phyloP scores from a whole-genome alignment of 495 filamentous ascomycete species.

The Penicillium silybi region DNA sequence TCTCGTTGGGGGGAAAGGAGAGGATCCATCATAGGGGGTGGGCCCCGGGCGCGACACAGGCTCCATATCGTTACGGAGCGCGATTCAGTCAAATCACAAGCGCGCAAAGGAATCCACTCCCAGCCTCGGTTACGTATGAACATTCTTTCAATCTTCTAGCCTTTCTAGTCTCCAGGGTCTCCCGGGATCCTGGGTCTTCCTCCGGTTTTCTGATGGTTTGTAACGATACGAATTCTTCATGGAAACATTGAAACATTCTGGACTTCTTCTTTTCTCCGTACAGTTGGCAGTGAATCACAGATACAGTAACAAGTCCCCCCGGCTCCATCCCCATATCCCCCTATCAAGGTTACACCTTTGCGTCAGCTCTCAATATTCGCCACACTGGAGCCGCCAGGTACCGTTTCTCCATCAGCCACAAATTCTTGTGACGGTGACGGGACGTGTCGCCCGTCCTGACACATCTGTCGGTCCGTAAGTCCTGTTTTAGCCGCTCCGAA shows the following conservation, averaged over 20 bases:
- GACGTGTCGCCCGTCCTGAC: slow-evolving; percentile 2
- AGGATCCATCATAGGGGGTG: slow-evolving; percentile 22
- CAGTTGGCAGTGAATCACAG: slow-evolving; percentile 1
- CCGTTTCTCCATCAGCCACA: slow-evolving; percentile 7
- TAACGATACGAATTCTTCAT: slow-evolving; percentile 8
- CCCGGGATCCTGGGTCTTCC: slow-evolving; percentile 16
- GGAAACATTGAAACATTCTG: slow-evolving; percentile 20
- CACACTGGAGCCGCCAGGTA: slow-evolving; percentile 16
- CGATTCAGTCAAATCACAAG: slow-evolving; percentile 7
- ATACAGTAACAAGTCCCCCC: slow-evolving; percentile 2
- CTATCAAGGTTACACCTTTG: slow-evolving; percentile 6
- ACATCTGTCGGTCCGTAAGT: slow-evolving; percentile 3
- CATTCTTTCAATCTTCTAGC: slow-evolving; percentile 41
- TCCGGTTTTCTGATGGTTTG: background rate
- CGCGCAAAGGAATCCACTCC: slow-evolving; percentile 21
- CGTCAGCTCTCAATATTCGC: slow-evolving; percentile 10
- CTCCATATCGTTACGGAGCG: slow-evolving; percentile 10
- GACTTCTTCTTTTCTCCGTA: slow-evolving; percentile 11
- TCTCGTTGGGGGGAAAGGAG: slow-evolving; percentile 7
- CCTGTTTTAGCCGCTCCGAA: slow-evolving; percentile 4
- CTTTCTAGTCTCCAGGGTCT: slow-evolving; percentile 21
- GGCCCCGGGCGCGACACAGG: slow-evolving; percentile 7
- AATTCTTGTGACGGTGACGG: background rate
- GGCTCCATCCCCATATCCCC: slow-evolving; percentile 18
- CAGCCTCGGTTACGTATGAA: slow-evolving; percentile 37